phyloP scores from a whole-genome alignment of 257 asterid species.

The Solanum corneliomulleri region DNA sequence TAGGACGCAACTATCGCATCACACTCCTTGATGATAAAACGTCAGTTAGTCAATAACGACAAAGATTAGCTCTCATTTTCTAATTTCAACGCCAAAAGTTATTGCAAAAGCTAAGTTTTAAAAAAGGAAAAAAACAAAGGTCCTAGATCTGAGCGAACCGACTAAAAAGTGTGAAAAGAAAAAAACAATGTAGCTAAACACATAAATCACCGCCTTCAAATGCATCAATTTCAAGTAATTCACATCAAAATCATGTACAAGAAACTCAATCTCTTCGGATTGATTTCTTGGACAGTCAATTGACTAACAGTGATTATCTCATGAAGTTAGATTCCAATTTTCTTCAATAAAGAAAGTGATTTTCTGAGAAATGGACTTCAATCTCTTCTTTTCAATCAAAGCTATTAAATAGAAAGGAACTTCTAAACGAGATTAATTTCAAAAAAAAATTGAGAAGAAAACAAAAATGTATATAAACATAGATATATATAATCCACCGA shows the following conservation, averaged over 20 bases:
- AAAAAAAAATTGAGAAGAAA: too few species aligned
- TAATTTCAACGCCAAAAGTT: background rate
- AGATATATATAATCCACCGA: too few species aligned
- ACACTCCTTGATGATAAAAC: background rate
- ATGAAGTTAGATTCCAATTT: background rate
- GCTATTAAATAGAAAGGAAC: background rate
- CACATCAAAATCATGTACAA: background rate
- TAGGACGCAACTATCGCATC: background rate
- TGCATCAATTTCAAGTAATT: background rate
- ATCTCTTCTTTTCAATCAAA: background rate
- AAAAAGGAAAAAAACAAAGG: background rate
- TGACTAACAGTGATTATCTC: background rate
- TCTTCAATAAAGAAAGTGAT: background rate
- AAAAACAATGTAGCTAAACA: background rate
- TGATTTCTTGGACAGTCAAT: background rate
- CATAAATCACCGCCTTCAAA: background rate
- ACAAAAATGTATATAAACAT: background rate
- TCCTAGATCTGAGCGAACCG: background rate
- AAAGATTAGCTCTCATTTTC: background rate
- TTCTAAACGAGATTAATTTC: background rate
- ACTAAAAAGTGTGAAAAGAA: background rate
- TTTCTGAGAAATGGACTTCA: background rate
- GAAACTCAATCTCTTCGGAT: background rate
- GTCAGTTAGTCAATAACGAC: background rate
- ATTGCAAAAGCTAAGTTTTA: background rate